Evolutionary conservation across 306 rosid species (phyloP), one percentile per base, ranked within the genome.

Genomic region (Vigna radiata): DNA sequence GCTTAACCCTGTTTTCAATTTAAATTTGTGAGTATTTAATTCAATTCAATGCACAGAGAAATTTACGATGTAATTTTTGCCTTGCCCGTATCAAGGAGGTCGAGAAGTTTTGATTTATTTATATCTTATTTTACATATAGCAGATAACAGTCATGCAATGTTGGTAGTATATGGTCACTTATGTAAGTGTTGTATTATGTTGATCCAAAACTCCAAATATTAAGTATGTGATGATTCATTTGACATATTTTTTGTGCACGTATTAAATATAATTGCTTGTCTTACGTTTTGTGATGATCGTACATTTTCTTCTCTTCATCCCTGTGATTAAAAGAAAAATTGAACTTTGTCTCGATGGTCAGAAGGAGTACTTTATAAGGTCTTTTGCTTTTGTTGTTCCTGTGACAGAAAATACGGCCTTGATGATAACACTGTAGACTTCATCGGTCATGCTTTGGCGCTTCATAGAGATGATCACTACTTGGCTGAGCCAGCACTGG

Each of bases 381-480:
- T 49, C 27, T 66, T 76, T 33, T 71, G 50, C 33, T 39, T 75
- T 55, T 70, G 61, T 81, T 75, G 41, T 79, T 82, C 73, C 61
- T 66, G 70, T 85, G 49, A 73, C 96, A 95, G 99, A 84, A 95
- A 92, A 85, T 92, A 83, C 84, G 99, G 99, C 68, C 97, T 95
- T 52, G 97, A 91, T 79, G 92, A 89, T 61, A 92, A 92, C 88
- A 95, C 99, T 31, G 48, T 95, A 56, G 99, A 95, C 86, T 86
- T 90, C 83, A 95, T 95, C 73, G 99, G 99, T 79, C 99, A 95
- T 89, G 90, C 99, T n/a, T 10, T 95, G 86, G 97, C 99, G 17
- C 99, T 95, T 87, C 94, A 95, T 68, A 90, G 96, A 82, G 99
- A 95, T 79, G 99, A 95, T 78, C 88, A 85, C 71, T 89, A 92